A percentile compares a stretch with the other conserved stretches of the same genome.
Evolutionary conservation across 305 asterid genomes (phyloP).

Genomic region (Fraxinus velutina): DNA sequence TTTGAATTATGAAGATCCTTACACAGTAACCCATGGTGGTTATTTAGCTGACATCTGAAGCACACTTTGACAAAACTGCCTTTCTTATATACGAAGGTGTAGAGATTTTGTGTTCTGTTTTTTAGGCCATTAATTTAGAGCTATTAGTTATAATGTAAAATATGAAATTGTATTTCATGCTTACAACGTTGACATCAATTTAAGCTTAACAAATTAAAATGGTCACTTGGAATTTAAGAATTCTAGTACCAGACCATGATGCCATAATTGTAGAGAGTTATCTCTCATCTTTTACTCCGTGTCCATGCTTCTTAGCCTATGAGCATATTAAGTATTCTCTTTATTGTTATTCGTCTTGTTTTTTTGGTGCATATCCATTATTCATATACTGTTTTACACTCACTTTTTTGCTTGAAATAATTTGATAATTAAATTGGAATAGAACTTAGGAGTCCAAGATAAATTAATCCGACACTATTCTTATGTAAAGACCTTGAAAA

Average conservation of each 20-base stretch:
- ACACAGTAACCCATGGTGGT: not conserved
- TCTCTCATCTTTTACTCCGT: not conserved
- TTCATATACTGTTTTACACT: not conserved
- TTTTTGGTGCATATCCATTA: not conserved
- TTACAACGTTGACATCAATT: not conserved
- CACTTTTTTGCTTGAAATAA: not conserved
- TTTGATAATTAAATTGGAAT: not conserved
- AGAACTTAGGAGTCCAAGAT: not conserved
- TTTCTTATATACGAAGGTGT: not conserved
- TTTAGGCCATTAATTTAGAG: not conserved
- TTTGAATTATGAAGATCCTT: not conserved
- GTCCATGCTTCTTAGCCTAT: not conserved
- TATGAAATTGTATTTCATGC: not conserved
- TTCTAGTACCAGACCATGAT: not conserved
- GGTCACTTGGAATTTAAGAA: not conserved
- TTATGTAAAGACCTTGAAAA: not conserved
- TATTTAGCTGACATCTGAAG: not conserved
- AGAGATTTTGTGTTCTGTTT: not conserved
- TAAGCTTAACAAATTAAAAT: not conserved
- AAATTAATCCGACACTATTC: not conserved
- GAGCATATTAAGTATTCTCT: not conserved
- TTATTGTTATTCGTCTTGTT: not conserved
- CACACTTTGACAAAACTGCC: not conserved
- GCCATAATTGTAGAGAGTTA: not conserved
- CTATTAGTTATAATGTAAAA: not conserved